Conservation (phyloP, 169 alveolate species). For the Plasmodium gallinaceum region DNA sequence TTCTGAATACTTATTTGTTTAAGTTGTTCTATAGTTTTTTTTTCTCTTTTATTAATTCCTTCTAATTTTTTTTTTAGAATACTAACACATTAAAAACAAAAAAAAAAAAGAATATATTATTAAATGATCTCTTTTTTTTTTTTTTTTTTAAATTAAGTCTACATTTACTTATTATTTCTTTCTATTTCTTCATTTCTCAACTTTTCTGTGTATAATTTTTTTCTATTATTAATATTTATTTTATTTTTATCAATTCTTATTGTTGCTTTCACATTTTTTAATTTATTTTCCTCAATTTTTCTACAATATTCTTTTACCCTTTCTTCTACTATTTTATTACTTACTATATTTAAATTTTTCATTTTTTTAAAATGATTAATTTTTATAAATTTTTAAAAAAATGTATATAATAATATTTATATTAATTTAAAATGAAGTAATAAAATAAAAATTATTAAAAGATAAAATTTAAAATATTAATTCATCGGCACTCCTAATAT, state of each 20-base stretch:
- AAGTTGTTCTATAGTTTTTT: slow-evolving; percentile 2
- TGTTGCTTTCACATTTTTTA: slow-evolving; percentile 50
- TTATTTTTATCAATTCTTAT: slow-evolving; percentile 27
- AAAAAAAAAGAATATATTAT: background rate
- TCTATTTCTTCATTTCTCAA: slow-evolving; percentile 52
- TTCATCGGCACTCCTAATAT: slow-evolving; percentile 70
- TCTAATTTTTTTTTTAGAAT: slow-evolving; percentile 48
- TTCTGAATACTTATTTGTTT: slow-evolving; percentile 23
- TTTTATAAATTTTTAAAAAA: no score
- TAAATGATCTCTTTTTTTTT: background rate
- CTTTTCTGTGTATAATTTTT: slow-evolving; percentile 48
- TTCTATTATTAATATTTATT: slow-evolving; percentile 28
- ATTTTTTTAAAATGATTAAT: slow-evolving; percentile 1
- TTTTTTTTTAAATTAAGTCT: slow-evolving; percentile 18
- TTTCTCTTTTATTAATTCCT: slow-evolving; percentile 47
- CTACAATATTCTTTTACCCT: slow-evolving; percentile 49
- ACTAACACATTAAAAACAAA: slow-evolving; percentile 14
- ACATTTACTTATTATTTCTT: slow-evolving; percentile 72
- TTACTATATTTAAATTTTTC: slow-evolving; percentile 50
- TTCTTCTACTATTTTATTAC: slow-evolving; percentile 63
- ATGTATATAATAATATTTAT: background rate
- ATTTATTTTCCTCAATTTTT: slow-evolving; percentile 57
- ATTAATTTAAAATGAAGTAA: background rate
- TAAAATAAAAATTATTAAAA: background rate
- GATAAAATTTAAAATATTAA: slow-evolving; percentile 22